Evolutionary conservation across 345 rosid species (phyloP), one percentile per base, ranked within the genome.

Genomic region (Hirschfeldia incana): DNA sequence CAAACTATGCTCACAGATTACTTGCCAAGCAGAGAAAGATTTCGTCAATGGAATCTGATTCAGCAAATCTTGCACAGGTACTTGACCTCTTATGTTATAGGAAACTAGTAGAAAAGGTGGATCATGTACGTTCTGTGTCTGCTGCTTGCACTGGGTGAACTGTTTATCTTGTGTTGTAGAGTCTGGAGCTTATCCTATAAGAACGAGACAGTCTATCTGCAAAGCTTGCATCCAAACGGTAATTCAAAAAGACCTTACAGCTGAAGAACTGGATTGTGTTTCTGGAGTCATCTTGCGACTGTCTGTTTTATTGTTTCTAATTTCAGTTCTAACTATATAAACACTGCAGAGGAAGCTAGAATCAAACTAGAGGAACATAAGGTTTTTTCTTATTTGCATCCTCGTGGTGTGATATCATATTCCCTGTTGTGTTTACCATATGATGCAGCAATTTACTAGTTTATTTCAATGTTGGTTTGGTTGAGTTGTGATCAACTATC

Each of bases 1-100:
- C 39, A 75, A 80, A 59, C 80, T 89, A 76, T 87, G 94, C 82
- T 81, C 91, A 4, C 83, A 77, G 76, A 86, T 88, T 21, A 75
- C 72, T 88, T 76, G 91, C 51, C 11, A 90, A 85, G 70, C 92
- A 87, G 82, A 86, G 84, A 67, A 92, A 77, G 80, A 78, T 79
- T 16, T 76, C 85, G 57, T 83, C 87, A 0, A 62, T 87, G 79
- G 91, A 90, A 70, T 86, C 85, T 78, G 94, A 89, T 81, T 86
- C 86, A 55, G 65, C 78, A 76, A 86, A 85, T n/a, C 89, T 89
- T 78, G 70, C 73, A 16, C 92, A 94, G 91, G 98, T 87, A 51
- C 57, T 46, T 46, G 53, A 46, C 16, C 53, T 46, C 16, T 46
- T 46, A 4, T 70, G 32, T 49, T 58, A 58, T 51, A 46, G 36